Conservation (phyloP, 805 yeast genomes). For the Teunomyces tritomae region DNA sequence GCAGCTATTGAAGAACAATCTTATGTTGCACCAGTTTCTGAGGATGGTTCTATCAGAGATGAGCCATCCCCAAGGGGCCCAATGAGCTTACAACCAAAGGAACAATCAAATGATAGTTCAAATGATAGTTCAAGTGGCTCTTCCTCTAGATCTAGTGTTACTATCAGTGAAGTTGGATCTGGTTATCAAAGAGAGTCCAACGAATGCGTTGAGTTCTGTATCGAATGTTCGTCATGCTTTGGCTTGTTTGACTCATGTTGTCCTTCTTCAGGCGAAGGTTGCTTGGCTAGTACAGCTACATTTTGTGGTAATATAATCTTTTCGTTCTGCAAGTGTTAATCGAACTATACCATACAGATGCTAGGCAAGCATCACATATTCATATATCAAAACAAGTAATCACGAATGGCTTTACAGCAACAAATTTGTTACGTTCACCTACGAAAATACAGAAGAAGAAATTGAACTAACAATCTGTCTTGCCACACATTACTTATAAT, state of each 20-base stretch:
- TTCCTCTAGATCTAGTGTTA: conserved; percentile 14
- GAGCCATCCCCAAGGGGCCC: conserved; percentile 6
- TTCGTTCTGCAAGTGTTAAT: conserved; percentile 30
- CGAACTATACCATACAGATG: no score
- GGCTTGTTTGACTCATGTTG: conserved; percentile 41
- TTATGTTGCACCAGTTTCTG: neutral
- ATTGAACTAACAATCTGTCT: no score
- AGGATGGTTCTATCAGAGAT: neutral
- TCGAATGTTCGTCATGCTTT: conserved; percentile 36
- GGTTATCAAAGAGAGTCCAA: conserved; percentile 38
- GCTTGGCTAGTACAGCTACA: conserved; percentile 31
- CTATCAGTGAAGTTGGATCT: conserved; percentile 24
- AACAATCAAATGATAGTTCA: conserved; percentile 1
- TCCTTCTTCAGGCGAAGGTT: conserved; percentile 43
- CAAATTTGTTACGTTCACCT: no score
- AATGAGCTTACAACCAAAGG: conserved; percentile 4
- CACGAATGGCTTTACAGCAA: no score
- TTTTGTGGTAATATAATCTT: conserved; percentile 37
- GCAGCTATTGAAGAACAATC: neutral
- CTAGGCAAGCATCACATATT: no score
- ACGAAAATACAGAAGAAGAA: no score
- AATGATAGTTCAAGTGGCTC: conserved; percentile 2
- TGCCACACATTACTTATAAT: no score
- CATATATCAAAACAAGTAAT: no score
- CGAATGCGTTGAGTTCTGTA: conserved; percentile 43